These are phyloP conservation scores for Trichoderma arundinaceum DNA, from an alignment of 2,329 filamentous ascomycete genomes.

Conservation along the genomic window DNA sequence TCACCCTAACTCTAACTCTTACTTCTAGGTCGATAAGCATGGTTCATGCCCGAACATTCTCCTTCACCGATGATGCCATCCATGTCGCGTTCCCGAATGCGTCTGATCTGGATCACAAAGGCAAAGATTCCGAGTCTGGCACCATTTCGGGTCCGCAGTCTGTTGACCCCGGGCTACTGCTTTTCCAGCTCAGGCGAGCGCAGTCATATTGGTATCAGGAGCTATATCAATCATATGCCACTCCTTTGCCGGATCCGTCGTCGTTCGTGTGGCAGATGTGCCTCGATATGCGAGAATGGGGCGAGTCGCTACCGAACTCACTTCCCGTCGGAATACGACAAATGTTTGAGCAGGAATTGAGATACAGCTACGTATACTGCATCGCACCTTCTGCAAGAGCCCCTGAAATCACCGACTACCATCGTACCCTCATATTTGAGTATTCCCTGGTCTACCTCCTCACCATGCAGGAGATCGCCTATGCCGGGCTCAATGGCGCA, in stretches of 20 bases:
- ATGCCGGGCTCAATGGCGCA: slow-evolving; percentile 62
- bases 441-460: slow-evolving; percentile 83
- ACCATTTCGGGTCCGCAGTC: slow-evolving; percentile 54
- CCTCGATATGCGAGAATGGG: slow-evolving; percentile 80
- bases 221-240: slow-evolving; percentile 78
- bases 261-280: slow-evolving; percentile 78
- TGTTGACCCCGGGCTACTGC: slow-evolving; percentile 73
- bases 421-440: slow-evolving; percentile 82
- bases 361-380: slow-evolving; percentile 91
- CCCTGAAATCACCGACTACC: slow-evolving; percentile 75
- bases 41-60: slow-evolving; percentile 85
- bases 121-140: slow-evolving; percentile 50
- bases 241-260: slow-evolving; percentile 70
- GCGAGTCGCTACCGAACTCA: slow-evolving; percentile 71
- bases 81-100: slow-evolving; percentile 76
- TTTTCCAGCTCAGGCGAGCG: slow-evolving; percentile 82
- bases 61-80: slow-evolving; percentile 87
- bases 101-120: slow-evolving; percentile 50
- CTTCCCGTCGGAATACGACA: slow-evolving; percentile 70
- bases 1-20: slow-evolving; percentile 34
- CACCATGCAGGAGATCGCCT: slow-evolving; percentile 71
- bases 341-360: slow-evolving; percentile 84
- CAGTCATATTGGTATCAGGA: slow-evolving; percentile 91
- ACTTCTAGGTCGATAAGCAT: slow-evolving; percentile 77
- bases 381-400: slow-evolving; percentile 79